These are phyloP conservation scores for Hypsizygus ulmarius DNA, from an alignment of 1,284 basidiomycete genomes.

Conservation along the genomic window DNA sequence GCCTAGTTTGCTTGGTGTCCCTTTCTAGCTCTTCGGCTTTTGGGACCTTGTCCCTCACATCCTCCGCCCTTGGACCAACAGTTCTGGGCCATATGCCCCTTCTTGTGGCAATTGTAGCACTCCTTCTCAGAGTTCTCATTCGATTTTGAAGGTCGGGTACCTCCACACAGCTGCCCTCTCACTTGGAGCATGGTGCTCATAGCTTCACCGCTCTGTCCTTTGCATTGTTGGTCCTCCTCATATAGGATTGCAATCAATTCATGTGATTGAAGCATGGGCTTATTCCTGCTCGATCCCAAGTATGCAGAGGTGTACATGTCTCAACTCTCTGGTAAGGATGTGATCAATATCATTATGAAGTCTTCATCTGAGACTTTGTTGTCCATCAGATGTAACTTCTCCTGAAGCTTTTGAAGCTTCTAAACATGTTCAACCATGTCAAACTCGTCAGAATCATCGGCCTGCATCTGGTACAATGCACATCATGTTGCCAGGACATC, in stretches of 20 bases:
- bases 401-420: conserved; percentile 20
- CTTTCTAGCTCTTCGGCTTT: neutral
- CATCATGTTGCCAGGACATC: conserved; percentile 21
- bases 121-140: conserved; percentile 8
- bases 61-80: conserved; percentile 29
- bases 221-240: conserved; percentile 1
- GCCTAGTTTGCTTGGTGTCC: neutral
- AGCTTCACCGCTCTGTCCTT: neutral
- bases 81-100: conserved; percentile 17
- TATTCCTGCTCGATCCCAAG: conserved; percentile 3
- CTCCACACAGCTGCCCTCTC: neutral
- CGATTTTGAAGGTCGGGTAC: neutral
- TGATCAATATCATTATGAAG: conserved; percentile 8
- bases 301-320: conserved; percentile 10
- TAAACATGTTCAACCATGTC: conserved; percentile 22
- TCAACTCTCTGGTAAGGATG: conserved; percentile 21
- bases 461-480: conserved; percentile 16
- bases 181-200: neutral
- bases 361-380: conserved; percentile 16
- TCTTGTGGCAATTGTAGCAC: conserved; percentile 21
- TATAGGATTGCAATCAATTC: conserved; percentile 5
- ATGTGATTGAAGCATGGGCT: neutral
- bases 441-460: neutral
- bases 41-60: conserved; percentile 21
- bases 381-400: conserved; percentile 20